Conservation (phyloP, 768 basidiomycete genomes). For the Suillus tomentosus region DNA sequence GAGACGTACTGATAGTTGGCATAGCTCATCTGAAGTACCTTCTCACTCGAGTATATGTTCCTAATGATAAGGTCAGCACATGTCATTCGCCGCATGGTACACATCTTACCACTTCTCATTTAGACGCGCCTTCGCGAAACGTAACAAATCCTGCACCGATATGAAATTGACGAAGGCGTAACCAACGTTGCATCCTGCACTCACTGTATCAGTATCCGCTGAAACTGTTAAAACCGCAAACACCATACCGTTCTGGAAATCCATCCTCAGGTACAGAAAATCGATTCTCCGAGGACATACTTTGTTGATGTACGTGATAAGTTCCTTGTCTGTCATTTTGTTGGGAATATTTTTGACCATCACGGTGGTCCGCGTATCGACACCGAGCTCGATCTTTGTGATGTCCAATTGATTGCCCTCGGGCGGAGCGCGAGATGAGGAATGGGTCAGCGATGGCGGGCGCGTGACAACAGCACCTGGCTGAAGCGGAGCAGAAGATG, state of each 20-base stretch:
- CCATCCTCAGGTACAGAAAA: slow-evolving; percentile 87
- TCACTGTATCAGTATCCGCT: slow-evolving; percentile 13
- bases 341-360: slow-evolving; percentile 95
- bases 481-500: slow-evolving; percentile 16
- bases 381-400: slow-evolving; percentile 70
- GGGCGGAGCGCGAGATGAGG: slow-evolving; percentile 31
- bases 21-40: slow-evolving; percentile 88
- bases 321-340: slow-evolving; percentile 80
- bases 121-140: slow-evolving; percentile 71
- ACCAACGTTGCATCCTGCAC: slow-evolving; percentile 71
- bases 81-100: slow-evolving; percentile 7
- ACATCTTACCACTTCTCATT: slow-evolving; percentile 76
- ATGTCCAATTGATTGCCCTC: slow-evolving; percentile 67
- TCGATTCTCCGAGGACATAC: slow-evolving; percentile 80
- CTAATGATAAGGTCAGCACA: slow-evolving; percentile 38
- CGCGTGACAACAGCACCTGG: slow-evolving; percentile 23
- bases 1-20: slow-evolving; percentile 86
- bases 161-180: slow-evolving; percentile 94
- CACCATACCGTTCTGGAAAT: slow-evolving; percentile 72
- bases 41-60: slow-evolving; percentile 93
- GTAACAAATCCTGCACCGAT: slow-evolving; percentile 69
- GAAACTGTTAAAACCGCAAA: slow-evolving; percentile 4
- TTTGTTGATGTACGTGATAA: slow-evolving; percentile 65
- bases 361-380: slow-evolving; percentile 80
- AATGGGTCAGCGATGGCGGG: slow-evolving; percentile 24